Base-by-base conservation (phyloP, 2,329 filamentous ascomycete genomes). In the Bipolaris bicolor region DNA sequence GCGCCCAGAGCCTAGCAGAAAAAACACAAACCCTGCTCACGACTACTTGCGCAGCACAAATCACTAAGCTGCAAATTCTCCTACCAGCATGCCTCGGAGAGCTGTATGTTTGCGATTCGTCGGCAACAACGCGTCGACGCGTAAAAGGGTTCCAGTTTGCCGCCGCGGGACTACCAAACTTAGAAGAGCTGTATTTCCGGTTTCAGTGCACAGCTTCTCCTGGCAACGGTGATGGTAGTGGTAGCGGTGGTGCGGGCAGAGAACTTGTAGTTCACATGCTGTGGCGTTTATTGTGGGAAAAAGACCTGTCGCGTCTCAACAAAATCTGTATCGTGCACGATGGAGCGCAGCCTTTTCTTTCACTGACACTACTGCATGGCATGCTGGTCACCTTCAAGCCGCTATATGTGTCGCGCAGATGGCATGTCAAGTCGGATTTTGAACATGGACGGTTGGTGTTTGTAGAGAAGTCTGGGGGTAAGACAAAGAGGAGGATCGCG, bases 241-340 rank as follows among this genome's bases (percentile, higher is more conserved):
- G 15, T 26, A 22, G 41, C 16, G 49, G 29, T 22, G 39, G 15
- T 22, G 49, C n/a, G 24, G 44, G 13, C 1, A 49, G 55, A n/a
- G 52, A 58, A 33, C 29, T 54, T 16, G 34, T 66, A 2, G 57
- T 60, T 9, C 26, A 54, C 5, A 15, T 65, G 1, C 29, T 69
- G 2, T 65, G 61, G 65, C 53, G 52, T 11, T 54, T 63, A 3
- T 55, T 69, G 18, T 55, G 52, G 22, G 52, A 55, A n/a, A 52
- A 52, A n/a, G 40, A 51, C 3, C 57, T 66, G 10, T 31, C 55
- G 3, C 16, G n/a, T 1, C 46, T 69, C 10, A 52, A 24, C 0
- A 66, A 58, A 11, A 60, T 68, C 1, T 58, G 62, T n/a, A 37
- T 66, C 20, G 56, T 65, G 4, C 65, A 69, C 31, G 54, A 61